Conservation (phyloP, 2,329 filamentous ascomycete species). For the Colletotrichum sp. region DNA sequence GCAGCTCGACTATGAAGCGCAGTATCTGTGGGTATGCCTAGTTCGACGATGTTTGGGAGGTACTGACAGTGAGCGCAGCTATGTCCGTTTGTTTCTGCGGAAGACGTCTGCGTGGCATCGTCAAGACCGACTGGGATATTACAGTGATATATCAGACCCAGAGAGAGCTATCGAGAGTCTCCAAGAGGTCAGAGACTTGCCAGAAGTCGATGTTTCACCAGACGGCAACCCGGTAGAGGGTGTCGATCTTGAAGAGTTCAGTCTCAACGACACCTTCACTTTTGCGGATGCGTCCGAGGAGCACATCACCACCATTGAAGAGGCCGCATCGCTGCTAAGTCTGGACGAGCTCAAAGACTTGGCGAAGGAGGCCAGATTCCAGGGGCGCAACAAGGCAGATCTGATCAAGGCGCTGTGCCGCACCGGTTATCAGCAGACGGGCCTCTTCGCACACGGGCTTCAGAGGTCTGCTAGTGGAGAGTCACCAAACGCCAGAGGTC, state of each 20-base stretch:
- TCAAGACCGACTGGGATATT: constrained; percentile 76
- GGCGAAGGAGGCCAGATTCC: constrained; percentile 84
- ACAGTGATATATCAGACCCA: constrained; percentile 81
- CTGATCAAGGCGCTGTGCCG: constrained; percentile 76
- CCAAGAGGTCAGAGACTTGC: constrained; percentile 63
- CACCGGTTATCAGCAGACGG: constrained; percentile 75
- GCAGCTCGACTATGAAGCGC: constrained; percentile 77
- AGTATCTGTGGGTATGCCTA: constrained; percentile 77
- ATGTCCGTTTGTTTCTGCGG: constrained; percentile 89
- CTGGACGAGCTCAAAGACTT: constrained; percentile 86
- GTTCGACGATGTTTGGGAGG: not conserved
- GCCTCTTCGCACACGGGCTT: constrained; percentile 73
- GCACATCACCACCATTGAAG: constrained; percentile 77
- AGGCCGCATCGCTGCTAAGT: constrained; percentile 81
- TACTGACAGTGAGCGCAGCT: constrained; percentile 56
- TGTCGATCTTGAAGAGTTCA: constrained; percentile 44
- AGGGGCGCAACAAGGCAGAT: constrained; percentile 87
- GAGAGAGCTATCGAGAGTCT: constrained; percentile 68
- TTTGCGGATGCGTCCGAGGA: constrained; percentile 84
- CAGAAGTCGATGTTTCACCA: constrained; percentile 33
- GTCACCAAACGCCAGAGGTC: constrained; percentile 52
- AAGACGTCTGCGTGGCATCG: constrained; percentile 95
- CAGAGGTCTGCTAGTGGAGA: constrained; percentile 67
- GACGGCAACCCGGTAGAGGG: constrained; percentile 27
- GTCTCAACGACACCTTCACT: constrained; percentile 64